These are phyloP conservation scores for Fibroporia radiculosa DNA, from an alignment of 768 basidiomycete genomes.

Conservation along the genomic window DNA sequence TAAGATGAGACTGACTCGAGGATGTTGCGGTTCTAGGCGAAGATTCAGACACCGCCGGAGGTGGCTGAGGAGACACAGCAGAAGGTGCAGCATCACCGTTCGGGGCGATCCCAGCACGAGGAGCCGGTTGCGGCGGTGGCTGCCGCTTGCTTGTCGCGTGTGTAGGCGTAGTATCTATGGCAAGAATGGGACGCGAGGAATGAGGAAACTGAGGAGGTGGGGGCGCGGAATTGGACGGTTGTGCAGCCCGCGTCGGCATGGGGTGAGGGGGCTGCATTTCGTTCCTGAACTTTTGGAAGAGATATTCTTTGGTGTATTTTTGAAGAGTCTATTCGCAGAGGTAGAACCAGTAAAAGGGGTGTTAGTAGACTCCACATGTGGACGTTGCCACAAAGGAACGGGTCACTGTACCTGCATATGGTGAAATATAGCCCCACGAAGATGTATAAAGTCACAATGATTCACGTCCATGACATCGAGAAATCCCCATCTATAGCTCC, in stretches of 20 bases:
- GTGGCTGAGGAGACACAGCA: constrained; percentile 4
- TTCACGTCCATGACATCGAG: constrained; percentile 72
- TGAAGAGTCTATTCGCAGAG: constrained; percentile 55
- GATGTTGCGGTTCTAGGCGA: constrained; percentile 26
- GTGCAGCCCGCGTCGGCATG: constrained; percentile 3
- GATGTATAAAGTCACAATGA: constrained; percentile 74
- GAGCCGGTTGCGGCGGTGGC: constrained; percentile 26
- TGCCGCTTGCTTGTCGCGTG: constrained; percentile 38
- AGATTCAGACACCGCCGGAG: constrained; percentile 12
- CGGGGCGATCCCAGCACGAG: constrained; percentile 9
- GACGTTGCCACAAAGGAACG: constrained; percentile 3
- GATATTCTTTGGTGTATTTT: constrained; percentile 78
- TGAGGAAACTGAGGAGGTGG: constrained; percentile 23
- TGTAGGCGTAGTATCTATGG: constrained; percentile 50
- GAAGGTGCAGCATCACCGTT: constrained; percentile 13
- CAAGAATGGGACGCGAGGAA: constrained; percentile 47
- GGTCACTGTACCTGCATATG: constrained; percentile 78
- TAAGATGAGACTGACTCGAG: constrained; percentile 29
- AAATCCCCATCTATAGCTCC: constrained; percentile 78
- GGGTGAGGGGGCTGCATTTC: constrained; percentile 16
- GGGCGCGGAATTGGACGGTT: constrained; percentile 14
- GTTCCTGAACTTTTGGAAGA: constrained; percentile 62
- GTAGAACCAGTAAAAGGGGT: background rate
- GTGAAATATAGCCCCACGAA: constrained; percentile 76
- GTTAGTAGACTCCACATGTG: constrained; percentile 4